A percentile compares a stretch with the other conserved stretches of the same genome.
These are phyloP conservation scores for Populus davidiana DNA, from an alignment of 345 rosid genomes.

Conservation along the genomic window DNA sequence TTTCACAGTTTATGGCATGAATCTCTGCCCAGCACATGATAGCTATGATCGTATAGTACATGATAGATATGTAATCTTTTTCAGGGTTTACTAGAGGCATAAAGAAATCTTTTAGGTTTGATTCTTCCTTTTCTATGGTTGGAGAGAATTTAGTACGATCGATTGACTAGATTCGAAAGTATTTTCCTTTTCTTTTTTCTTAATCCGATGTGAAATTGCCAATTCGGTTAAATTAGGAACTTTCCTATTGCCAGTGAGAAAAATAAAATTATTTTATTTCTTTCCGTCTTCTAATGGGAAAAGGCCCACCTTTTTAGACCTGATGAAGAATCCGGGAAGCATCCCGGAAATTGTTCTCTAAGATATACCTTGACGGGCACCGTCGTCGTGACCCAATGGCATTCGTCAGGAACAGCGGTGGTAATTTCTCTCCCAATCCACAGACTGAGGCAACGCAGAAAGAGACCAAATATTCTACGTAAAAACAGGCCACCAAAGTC, in stretches of 20 bases:
- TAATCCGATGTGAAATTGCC: no score
- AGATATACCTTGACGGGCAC: conserved; percentile 1
- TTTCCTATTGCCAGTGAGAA: no score
- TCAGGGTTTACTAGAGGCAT: no score
- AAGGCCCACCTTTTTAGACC: not conserved
- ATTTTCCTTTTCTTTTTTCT: no score
- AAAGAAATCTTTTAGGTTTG: no score
- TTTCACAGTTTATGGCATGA: not conserved
- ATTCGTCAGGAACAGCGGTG: not conserved
- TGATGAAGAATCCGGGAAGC: not conserved
- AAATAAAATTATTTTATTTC: not conserved
- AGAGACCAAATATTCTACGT: not conserved
- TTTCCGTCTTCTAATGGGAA: not conserved
- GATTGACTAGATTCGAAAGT: no score
- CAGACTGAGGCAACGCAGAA: not conserved
- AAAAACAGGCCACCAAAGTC: not conserved
- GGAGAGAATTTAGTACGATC: no score
- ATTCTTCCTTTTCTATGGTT: no score
- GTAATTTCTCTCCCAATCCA: not conserved
- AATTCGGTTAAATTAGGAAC: no score
- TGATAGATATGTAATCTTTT: no score
- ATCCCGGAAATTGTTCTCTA: not conserved
- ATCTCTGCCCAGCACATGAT: not conserved
- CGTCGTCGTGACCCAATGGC: not conserved
- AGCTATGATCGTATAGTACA: not conserved